Evolutionary conservation across 2,329 filamentous ascomycete genomes (phyloP), one percentile per base, ranked within the genome.

Genomic region (Calonectria hongkongensis): DNA sequence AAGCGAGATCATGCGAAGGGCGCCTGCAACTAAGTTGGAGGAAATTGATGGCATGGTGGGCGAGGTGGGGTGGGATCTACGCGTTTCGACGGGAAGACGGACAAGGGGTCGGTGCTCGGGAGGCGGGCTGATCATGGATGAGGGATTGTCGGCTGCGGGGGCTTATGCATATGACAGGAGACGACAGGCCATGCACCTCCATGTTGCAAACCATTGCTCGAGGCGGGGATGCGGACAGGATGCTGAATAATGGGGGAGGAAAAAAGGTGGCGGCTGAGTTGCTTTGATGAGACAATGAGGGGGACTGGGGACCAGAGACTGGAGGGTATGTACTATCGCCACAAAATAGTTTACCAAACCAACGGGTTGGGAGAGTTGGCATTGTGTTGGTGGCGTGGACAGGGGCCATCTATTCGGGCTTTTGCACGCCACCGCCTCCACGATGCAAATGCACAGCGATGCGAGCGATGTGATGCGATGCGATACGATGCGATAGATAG

Each of bases 361-460:
- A 39, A 18, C 48, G 33, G 48, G 48, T 48, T 65, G 60, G 70
- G 16, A 36, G 16, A 58, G 70, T 64, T 77, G 75, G 67, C 70
- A 76, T 69, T 73, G 68, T 67, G 75, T 71, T 79, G 75, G 76
- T 79, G 77, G 77, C 77, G 76, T 51, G 33, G 66, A 54, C 71
- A 73, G 67, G 70, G 73, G 66, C 54, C 10, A 16, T 41, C 30
- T 18, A 13, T 47, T 47, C 41, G 54, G 25, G 5, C 27, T 18
- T 36, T 51, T 30, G 45, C 36, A 41, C 33, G 48, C 47, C 36
- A 41, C 64, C 41, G 60, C 50, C 51, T 43, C 51, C 51, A 47
- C 51, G 56, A 48, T 66, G 50, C 39, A 27, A 65, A n/a, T 15
- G 10, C 8, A 28, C 39, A 27, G n/a, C 16, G 56, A 33, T 39